phyloP scores from a whole-genome alignment of 306 rosid genomes.

The Elaeagnus macrophylla region DNA sequence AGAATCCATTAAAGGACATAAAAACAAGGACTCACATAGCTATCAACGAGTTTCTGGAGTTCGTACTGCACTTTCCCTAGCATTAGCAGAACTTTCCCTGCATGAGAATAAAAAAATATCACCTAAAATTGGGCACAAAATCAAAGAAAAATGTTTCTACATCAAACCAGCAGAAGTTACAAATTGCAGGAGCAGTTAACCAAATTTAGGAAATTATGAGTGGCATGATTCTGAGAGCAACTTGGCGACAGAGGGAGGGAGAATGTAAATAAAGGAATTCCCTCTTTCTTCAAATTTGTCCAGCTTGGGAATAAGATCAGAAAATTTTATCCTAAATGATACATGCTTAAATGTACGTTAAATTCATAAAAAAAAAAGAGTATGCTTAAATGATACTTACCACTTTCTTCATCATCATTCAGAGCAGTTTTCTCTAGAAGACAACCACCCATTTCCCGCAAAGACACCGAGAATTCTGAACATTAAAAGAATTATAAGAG shows the following conservation, averaged over 20 bases:
- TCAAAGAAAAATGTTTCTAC: neutral
- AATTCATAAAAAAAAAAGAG: neutral
- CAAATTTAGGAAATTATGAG: no score
- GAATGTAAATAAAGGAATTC: no score
- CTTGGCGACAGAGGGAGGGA: no score
- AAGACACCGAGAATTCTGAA: conserved; percentile 81
- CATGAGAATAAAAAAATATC: conserved; percentile 12
- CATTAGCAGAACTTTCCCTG: conserved; percentile 76
- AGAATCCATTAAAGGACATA: conserved; percentile 1
- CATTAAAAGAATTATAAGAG: neutral
- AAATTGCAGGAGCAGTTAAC: neutral
- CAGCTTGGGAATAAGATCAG: no score
- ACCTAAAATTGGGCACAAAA: conserved; percentile 22
- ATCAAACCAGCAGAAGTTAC: neutral
- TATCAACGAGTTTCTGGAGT: conserved; percentile 72
- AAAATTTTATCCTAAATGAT: no score
- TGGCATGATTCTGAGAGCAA: no score
- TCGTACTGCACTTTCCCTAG: conserved; percentile 76
- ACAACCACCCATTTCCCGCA: conserved; percentile 84
- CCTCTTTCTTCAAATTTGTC: no score
- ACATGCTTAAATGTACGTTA: no score
- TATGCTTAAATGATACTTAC: conserved; percentile 39
- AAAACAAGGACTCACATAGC: conserved; percentile 49
- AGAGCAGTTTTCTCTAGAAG: conserved; percentile 91
- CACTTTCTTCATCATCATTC: conserved; percentile 83